Evolutionary conservation across 345 rosid genomes (phyloP), one percentile per base, ranked within the genome.

Genomic region (Eutrema heterophyllum): DNA sequence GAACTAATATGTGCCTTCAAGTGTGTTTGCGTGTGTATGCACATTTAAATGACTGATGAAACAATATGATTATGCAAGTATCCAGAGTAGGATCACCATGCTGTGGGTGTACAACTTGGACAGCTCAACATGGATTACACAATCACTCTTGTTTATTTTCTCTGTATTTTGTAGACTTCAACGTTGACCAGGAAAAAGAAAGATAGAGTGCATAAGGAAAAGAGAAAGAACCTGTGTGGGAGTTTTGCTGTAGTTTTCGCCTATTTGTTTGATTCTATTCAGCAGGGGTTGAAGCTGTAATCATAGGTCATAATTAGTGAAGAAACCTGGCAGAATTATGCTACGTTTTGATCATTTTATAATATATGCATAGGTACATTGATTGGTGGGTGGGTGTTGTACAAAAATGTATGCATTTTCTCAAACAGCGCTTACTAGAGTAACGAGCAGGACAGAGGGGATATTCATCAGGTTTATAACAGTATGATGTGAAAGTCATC

Each of bases 211-310:
- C 38, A 43, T 26, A 68, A 53, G 43, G 58, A 50, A 35, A 57
- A 71, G 50, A 54, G 54, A 53, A 78, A 56, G 18, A 53, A 92
- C 99, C 97, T 89, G 97, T 38, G 99, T 90, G 38, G 82, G 73
- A 56, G 96, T 92, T 86, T 83, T 95, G 53, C 71, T 76, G 73
- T 87, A 83, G 58, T 40, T 82, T 55, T 84, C 86, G 36, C 99
- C 97, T 27, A 92, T 78, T 81, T 86, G 87, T 50, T 83, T 82
- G 73, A 90, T 86, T 68, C 88, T 84, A 75, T 70, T 86, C 64
- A 90, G 63, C 62, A 95, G 78, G 55, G 97, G 96, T 71, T 87
- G 93, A 51, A 95, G 96, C 99, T 95, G 91, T 81, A 79, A 33
- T 6, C 62, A 30, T 26, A 71, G 48, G 64, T 35, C 54, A 69